A percentile compares a stretch with the other conserved stretches of the same genome.
These are phyloP conservation scores for Spatholobus suberectus DNA, from an alignment of 306 rosid genomes.

Conservation along the genomic window DNA sequence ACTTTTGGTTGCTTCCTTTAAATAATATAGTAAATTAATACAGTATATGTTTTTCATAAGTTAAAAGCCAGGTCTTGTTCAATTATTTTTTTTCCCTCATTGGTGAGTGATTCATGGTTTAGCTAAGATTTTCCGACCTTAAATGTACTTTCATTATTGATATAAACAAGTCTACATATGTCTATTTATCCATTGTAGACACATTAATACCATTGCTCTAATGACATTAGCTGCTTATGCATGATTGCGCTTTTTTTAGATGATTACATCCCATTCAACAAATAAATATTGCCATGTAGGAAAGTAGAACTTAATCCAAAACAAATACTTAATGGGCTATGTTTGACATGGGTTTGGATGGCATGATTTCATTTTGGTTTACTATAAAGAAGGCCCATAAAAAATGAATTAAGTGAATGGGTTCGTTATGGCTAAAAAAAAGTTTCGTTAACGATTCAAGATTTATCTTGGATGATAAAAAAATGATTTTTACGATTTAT, in stretches of 20 bases:
- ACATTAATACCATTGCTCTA: no score
- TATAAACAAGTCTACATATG: neutral
- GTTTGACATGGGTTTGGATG: neutral
- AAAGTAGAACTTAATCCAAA: neutral
- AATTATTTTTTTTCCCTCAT: neutral
- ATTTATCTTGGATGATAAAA: no score
- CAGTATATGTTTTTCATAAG: constrained; percentile 27
- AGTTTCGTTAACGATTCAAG: no score
- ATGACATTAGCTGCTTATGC: neutral
- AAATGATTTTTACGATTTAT: no score
- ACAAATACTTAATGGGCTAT: neutral
- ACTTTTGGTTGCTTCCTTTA: constrained; percentile 65
- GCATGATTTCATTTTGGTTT: neutral
- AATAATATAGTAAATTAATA: constrained; percentile 13
- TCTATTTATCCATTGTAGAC: neutral
- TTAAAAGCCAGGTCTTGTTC: neutral
- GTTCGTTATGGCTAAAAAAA: no score
- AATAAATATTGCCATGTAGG: neutral
- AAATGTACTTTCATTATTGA: constrained; percentile 32
- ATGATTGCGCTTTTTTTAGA: neutral
- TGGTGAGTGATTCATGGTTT: constrained; percentile 30
- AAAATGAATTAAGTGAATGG: no score
- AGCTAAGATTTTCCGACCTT: constrained; percentile 38
- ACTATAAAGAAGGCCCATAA: neutral
- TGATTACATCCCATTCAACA: no score